These are phyloP conservation scores for Nepenthes alata DNA, from an alignment of 179 eudicot genomes.

Conservation along the genomic window DNA sequence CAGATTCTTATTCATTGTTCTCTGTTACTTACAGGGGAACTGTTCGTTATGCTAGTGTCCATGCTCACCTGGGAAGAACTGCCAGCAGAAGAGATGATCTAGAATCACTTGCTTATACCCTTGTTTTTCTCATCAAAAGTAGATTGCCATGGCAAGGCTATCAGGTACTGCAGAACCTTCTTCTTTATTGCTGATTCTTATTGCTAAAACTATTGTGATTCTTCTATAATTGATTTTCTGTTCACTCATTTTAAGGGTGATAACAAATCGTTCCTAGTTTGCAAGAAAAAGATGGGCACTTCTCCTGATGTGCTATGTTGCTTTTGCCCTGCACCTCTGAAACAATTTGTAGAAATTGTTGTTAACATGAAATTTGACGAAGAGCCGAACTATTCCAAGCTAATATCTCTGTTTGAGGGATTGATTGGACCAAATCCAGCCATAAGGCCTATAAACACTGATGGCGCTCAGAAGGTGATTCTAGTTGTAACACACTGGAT, in stretches of 20 bases:
- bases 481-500: not conserved
- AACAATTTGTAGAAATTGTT: slow-evolving; percentile 60
- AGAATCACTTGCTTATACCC: slow-evolving; percentile 85
- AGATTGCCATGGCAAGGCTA: slow-evolving; percentile 93
- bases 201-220: not conserved
- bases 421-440: slow-evolving; percentile 71
- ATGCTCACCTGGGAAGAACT: slow-evolving; percentile 93
- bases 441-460: slow-evolving; percentile 69
- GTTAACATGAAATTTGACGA: slow-evolving; percentile 89
- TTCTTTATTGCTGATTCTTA: not conserved
- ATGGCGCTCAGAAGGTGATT: slow-evolving; percentile 84
- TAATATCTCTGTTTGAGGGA: slow-evolving; percentile 70
- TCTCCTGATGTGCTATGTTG: slow-evolving; percentile 72
- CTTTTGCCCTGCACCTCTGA: slow-evolving; percentile 67
- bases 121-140: slow-evolving; percentile 72
- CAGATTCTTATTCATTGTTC: too few relatives aligned
- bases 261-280: slow-evolving; percentile 76
- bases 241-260: slow-evolving; percentile 43
- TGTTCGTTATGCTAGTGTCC: slow-evolving; percentile 85
- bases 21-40: slow-evolving; percentile 42
- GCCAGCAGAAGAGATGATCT: slow-evolving; percentile 89
- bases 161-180: slow-evolving; percentile 33
- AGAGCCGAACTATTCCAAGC: slow-evolving; percentile 78
- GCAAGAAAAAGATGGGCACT: slow-evolving; percentile 88
- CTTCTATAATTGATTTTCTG: not conserved